Percentiles rank a stretch among this genome's conserved stretches.
These are phyloP conservation scores for Schizopora paradoxa DNA, from an alignment of 1,284 basidiomycete species.

Conservation along the genomic window DNA sequence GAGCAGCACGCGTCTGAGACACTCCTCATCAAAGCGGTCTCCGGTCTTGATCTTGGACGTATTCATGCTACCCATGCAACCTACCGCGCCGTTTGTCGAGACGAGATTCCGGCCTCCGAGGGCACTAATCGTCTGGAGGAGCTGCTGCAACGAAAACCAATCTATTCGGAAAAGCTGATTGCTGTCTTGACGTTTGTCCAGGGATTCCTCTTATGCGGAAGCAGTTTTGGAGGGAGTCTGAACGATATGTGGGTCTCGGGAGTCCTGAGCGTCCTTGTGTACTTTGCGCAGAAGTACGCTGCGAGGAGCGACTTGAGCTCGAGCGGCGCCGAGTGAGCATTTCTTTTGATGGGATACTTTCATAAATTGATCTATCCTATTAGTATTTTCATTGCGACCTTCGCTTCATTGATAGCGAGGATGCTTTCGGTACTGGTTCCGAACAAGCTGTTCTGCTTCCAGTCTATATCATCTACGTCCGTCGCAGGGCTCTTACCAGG, in stretches of 20 bases:
- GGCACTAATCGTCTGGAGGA: conserved; percentile 50
- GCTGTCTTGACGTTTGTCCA: conserved; percentile 52
- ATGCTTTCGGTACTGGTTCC: conserved; percentile 6
- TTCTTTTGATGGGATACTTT: conserved; percentile 10
- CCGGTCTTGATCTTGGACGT: conserved; percentile 70
- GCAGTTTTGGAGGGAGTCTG: conserved; percentile 82
- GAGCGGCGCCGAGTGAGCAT: conserved; percentile 82
- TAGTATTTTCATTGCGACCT: conserved; percentile 11
- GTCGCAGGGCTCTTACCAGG: conserved; percentile 16
- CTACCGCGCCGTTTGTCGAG: conserved; percentile 78
- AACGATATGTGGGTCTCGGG: conserved; percentile 80
- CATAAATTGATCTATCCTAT: neutral
- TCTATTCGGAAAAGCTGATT: conserved; percentile 45
- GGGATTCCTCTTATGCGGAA: conserved; percentile 69
- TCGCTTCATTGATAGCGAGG: conserved; percentile 14
- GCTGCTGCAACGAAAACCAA: conserved; percentile 46
- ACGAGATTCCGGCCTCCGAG: conserved; percentile 73
- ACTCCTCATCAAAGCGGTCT: conserved; percentile 72
- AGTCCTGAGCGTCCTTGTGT: conserved; percentile 48
- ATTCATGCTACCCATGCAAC: conserved; percentile 73
- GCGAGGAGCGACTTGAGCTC: conserved; percentile 74
- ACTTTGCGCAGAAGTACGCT: conserved; percentile 69
- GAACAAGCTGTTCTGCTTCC: conserved; percentile 20
- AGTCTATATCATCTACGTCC: conserved; percentile 14
- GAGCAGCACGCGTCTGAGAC: conserved; percentile 76